A percentile compares a stretch with the other conserved stretches of the same genome.
Conservation (phyloP, 768 basidiomycete species). For the Ramaria rubella region DNA sequence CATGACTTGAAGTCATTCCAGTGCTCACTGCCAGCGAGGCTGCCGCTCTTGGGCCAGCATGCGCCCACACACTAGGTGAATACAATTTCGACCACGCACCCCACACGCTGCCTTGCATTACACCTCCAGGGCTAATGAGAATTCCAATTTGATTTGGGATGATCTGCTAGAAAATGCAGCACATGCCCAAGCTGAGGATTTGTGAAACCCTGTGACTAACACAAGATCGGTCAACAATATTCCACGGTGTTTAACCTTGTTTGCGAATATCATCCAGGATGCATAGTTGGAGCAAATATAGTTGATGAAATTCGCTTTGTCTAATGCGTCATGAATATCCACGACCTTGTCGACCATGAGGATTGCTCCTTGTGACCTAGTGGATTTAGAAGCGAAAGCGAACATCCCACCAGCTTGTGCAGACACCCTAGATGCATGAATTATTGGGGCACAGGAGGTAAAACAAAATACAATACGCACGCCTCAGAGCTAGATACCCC, state of each 20-base stretch:
- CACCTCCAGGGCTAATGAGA: not conserved
- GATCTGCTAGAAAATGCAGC: not conserved
- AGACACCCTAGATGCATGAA: not conserved
- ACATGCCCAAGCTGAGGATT: not conserved
- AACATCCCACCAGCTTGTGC: not conserved
- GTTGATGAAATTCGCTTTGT: not conserved
- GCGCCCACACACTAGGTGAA: not conserved
- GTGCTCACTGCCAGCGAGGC: not conserved
- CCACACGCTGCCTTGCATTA: not conserved
- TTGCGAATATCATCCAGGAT: not conserved
- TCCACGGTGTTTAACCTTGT: not conserved
- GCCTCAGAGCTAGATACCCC: not conserved
- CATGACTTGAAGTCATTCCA: not conserved
- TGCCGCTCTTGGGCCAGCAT: not conserved
- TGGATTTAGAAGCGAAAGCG: not conserved
- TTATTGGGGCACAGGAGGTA: not conserved
- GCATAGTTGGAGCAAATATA: not conserved
- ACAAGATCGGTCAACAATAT: not conserved
- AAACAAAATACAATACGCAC: not conserved
- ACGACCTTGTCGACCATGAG: not conserved
- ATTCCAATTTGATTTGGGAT: not conserved
- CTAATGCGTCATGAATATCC: not conserved
- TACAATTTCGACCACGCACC: not conserved
- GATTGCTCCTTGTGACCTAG: not conserved
- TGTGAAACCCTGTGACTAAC: not conserved